Percentiles rank a stretch among this genome's conserved stretches.
Evolutionary conservation across 225 moss, liverwort and hornwort genomes (phyloP).

Genomic region (Climacium dendroides): DNA sequence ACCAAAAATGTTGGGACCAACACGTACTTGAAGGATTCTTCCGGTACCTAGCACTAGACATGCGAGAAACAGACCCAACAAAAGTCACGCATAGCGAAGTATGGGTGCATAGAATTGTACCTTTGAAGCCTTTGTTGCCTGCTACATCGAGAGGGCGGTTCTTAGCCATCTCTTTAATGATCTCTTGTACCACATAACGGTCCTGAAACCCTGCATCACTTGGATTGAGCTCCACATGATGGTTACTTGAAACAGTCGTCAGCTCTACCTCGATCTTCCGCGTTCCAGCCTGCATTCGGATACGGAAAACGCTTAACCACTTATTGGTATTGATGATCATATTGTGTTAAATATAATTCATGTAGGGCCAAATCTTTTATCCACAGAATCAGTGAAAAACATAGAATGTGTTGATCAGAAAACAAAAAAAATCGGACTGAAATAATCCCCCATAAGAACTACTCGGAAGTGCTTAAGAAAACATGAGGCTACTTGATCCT

Average conservation of each 20-base stretch:
- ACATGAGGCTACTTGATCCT: neutral
- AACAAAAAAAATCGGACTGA: neutral
- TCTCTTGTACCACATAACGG: slow-evolving; percentile 81
- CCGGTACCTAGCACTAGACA: neutral
- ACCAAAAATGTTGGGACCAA: neutral
- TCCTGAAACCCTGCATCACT: slow-evolving; percentile 96
- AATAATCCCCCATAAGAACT: neutral
- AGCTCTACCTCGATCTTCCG: slow-evolving; percentile 78
- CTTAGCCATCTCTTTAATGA: slow-evolving; percentile 88
- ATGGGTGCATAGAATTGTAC: neutral
- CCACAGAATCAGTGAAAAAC: neutral
- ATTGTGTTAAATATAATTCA: neutral
- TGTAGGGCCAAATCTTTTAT: neutral
- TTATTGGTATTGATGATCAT: neutral
- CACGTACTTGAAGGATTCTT: neutral
- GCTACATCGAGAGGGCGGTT: slow-evolving; percentile 73
- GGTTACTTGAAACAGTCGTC: slow-evolving; percentile 79
- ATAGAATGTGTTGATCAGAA: neutral
- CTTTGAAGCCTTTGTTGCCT: slow-evolving; percentile 79
- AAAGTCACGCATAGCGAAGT: neutral
- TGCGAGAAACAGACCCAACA: neutral
- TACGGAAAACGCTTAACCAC: neutral
- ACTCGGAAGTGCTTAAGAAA: neutral
- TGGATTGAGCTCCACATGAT: slow-evolving; percentile 88
- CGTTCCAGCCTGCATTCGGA: slow-evolving; percentile 47